Base-by-base conservation (phyloP, 2,329 filamentous ascomycete genomes). In the Magnaporthales sp. region DNA sequence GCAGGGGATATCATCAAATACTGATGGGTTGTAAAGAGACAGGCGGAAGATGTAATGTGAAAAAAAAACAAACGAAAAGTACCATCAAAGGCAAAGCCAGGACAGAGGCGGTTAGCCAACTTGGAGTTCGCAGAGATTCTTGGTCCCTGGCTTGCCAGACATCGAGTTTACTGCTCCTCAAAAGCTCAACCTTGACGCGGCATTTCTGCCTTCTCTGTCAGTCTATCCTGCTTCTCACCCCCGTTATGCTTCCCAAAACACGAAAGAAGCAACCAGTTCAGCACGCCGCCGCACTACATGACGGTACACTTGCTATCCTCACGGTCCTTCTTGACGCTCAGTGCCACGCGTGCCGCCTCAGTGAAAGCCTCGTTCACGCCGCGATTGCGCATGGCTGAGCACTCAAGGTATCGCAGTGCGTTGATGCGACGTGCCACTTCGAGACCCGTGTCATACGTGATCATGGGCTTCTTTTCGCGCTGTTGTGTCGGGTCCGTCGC, bases 351-450 rank as follows among this genome's bases (percentile, higher is more conserved):
- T 27, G 95, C 94, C 56, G 95, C 95, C 81, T 99, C 95, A 56
- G 95, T 98, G 75, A 99, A 99, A 60, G 95, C 95, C 79, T 99
- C 95, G 79, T 98, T 97, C 75, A 99, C 96, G 68, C 95, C 95
- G 64, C 95, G 88, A 79, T 99, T 99, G 80, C 93, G 90, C 89
- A 98, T 98, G 67, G 95, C 95, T 51, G 95, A 98, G 83, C 95
- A 99, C 83, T 99, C 95, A 67, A 99, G 86, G 77, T 99, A 99
- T 75, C 96, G 89, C 75, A 97, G 84, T 7, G 95, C 95, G 72
- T 93, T 91, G 79, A 98, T 96, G 77, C 91, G 89, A 75, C 94
- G 89, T 54, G 94, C 94, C 58, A 97, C 93, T 70, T 94, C 92
- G 65, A 98, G 84, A 2, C 94, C 94, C 75, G 96, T 89, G 74